Evolutionary conservation across 1,284 basidiomycete genomes (phyloP).

Genomic region (Leccinum huronense): DNA sequence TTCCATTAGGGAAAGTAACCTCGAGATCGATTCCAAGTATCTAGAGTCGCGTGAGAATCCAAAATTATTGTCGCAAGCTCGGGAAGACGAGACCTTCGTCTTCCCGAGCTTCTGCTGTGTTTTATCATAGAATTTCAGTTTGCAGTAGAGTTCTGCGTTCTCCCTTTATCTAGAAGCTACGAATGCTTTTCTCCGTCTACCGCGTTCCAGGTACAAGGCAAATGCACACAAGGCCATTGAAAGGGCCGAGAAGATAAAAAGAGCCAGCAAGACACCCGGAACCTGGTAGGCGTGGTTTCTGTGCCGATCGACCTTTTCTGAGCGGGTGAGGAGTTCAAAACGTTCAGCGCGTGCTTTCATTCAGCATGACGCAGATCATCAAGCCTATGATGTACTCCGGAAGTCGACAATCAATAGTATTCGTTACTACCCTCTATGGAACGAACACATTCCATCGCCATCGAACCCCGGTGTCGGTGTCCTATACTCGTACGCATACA

Average conservation of each 20-base stretch:
- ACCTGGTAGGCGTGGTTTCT: conserved; percentile 12
- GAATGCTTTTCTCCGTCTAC: conserved; percentile 65
- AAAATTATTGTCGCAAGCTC: too few species aligned
- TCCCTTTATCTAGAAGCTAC: conserved; percentile 69
- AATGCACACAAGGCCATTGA: conserved; percentile 69
- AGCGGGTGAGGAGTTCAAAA: conserved; percentile 26
- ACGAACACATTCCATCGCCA: conserved; percentile 30
- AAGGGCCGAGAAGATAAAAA: conserved; percentile 86
- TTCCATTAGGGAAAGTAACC: too few species aligned
- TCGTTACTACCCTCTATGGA: conserved; percentile 53
- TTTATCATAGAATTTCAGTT: conserved; percentile 39
- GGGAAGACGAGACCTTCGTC: too few species aligned
- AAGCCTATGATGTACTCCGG: conserved; percentile 55
- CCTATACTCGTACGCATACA: conserved; percentile 17
- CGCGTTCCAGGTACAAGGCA: conserved; percentile 46
- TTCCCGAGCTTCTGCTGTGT: too few species aligned
- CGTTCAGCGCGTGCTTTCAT: neutral
- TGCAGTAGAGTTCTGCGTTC: conserved; percentile 66
- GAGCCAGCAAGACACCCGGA: conserved; percentile 42
- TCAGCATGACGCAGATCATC: conserved; percentile 52
- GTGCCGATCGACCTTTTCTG: conserved; percentile 35
- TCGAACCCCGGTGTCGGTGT: conserved; percentile 1
- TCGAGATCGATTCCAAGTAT: too few species aligned
- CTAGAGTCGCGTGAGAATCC: too few species aligned
- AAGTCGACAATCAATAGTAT: conserved; percentile 59